A percentile compares a stretch with the other conserved stretches of the same genome.
These are phyloP conservation scores for Paecilomyces formosus DNA, from an alignment of 2,329 filamentous ascomycete genomes.

Conservation along the genomic window DNA sequence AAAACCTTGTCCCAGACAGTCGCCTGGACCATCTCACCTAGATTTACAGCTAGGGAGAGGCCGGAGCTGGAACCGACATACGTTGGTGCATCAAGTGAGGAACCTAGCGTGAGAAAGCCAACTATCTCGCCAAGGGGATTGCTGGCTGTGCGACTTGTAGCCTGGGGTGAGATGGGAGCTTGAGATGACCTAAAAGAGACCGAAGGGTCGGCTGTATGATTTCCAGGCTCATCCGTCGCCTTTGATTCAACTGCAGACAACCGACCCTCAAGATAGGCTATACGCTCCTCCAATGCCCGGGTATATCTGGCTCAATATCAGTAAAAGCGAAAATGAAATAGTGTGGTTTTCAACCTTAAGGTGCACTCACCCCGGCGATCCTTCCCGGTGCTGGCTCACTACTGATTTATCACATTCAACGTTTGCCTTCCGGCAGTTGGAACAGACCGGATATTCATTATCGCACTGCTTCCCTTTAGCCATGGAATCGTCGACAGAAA, in stretches of 20 bases:
- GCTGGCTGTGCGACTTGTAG: constrained; percentile 7
- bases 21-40: constrained; percentile 48
- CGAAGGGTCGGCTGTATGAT: constrained; percentile 9
- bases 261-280: constrained; percentile 34
- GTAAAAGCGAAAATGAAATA: not conserved
- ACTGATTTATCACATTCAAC: constrained; percentile 36
- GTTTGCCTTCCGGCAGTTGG: constrained; percentile 38
- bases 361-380: constrained; percentile 25
- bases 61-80: constrained; percentile 46
- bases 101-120: constrained; percentile 42
- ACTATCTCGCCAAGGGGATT: constrained; percentile 39
- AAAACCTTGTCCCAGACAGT: constrained; percentile 49
- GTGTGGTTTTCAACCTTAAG: not conserved
- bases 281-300: constrained; percentile 34
- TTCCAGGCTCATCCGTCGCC: constrained; percentile 7
- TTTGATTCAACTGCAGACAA: constrained; percentile 12
- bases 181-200: constrained; percentile 18
- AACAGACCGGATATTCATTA: constrained; percentile 38
- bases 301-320: constrained; percentile 28
- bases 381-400: constrained; percentile 30
- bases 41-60: constrained; percentile 41
- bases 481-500: not conserved
- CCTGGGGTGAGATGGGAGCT: not conserved
- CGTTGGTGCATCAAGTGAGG: constrained; percentile 36
- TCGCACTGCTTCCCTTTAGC: constrained; percentile 29